Evolutionary conservation across 176 grass and related monocot species (phyloP).

Genomic region (Triticum dicoccoides): DNA sequence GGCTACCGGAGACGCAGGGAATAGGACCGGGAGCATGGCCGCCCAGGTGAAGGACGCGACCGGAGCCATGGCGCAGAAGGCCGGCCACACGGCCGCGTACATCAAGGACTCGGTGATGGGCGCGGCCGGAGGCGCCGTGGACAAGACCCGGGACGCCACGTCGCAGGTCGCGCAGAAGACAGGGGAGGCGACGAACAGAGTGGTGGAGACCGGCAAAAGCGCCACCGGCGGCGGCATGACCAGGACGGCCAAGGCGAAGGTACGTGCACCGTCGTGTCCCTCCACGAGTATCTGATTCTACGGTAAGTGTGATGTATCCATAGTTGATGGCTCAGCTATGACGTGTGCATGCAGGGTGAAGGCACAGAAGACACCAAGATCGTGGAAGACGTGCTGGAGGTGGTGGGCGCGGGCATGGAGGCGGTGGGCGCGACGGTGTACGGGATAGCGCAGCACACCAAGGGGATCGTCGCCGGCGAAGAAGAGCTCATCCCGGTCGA

Average conservation of each 20-base stretch:
- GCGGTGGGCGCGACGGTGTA: constrained; percentile 61
- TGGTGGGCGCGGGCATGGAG: constrained; percentile 59
- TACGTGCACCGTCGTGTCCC: background rate
- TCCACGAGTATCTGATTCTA: background rate
- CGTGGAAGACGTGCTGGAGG: constrained; percentile 48
- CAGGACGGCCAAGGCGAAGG: constrained; percentile 20
- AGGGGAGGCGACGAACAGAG: constrained; percentile 1
- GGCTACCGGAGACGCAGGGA: background rate
- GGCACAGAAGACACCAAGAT: constrained; percentile 16
- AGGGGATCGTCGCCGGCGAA: constrained; percentile 60
- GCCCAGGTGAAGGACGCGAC: constrained; percentile 26
- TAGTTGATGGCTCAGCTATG: constrained; percentile 26
- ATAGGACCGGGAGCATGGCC: background rate
- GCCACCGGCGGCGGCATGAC: background rate
- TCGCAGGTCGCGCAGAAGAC: background rate
- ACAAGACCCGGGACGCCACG: background rate
- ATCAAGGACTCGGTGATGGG: constrained; percentile 34
- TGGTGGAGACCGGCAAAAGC: background rate
- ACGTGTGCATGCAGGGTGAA: constrained; percentile 1
- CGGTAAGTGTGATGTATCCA: background rate
- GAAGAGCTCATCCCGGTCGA: constrained; percentile 34
- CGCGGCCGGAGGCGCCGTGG: constrained; percentile 9
- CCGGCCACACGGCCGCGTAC: constrained; percentile 11
- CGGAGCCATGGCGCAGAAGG: constrained; percentile 23
- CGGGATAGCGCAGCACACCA: constrained; percentile 48